A percentile compares a stretch with the other conserved stretches of the same genome.
phyloP scores from a whole-genome alignment of 148 eudicot genomes.

The Vaccinium macrocarpon region DNA sequence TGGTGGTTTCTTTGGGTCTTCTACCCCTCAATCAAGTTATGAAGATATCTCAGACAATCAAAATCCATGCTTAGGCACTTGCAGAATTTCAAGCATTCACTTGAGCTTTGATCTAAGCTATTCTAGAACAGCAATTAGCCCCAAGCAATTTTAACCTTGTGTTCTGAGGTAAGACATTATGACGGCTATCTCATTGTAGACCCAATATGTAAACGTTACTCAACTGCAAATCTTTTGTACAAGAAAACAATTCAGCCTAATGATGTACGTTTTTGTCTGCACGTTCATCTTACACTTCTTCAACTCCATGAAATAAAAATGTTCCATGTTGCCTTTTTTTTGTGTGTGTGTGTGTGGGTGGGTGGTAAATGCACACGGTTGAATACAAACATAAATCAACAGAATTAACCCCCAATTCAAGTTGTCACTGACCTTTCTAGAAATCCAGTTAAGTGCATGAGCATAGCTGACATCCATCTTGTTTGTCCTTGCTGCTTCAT shows the following conservation, averaged over 20 bases:
- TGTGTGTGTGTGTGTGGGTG: background rate
- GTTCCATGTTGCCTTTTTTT: background rate
- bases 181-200: background rate
- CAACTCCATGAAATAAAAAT: background rate
- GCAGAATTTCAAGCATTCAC: background rate
- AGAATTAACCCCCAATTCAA: background rate
- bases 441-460: conserved; percentile 97
- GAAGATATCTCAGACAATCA: background rate
- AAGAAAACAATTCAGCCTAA: background rate
- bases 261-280: background rate
- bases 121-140: background rate
- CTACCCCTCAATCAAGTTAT: background rate
- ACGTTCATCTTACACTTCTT: background rate
- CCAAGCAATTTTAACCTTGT: background rate
- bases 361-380: background rate
- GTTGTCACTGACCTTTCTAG: conserved; percentile 71
- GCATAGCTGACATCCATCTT: conserved; percentile 85
- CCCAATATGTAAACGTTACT: background rate
- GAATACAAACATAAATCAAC: background rate
- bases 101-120: background rate
- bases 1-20: background rate
- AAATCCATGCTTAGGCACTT: background rate
- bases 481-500: conserved; percentile 86
- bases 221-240: background rate
- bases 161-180: background rate